Evolutionary conservation across 75 land plant genomes (phyloP).

Genomic region (Cunninghamia lanceolata): DNA sequence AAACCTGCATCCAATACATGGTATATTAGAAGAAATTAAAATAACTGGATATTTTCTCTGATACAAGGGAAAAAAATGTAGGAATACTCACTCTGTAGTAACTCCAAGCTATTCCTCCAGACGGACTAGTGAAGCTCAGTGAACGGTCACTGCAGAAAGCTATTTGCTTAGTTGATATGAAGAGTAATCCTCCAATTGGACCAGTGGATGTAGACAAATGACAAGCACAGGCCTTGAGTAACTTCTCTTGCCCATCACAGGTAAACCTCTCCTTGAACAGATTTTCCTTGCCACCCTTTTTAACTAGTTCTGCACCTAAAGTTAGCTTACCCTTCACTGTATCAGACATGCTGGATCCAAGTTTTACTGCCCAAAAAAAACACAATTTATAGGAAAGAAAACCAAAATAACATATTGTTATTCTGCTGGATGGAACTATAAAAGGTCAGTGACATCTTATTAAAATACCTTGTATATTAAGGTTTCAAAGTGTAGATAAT

Average conservation of each 20-base stretch:
- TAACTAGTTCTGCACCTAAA: slow-evolving; percentile 42
- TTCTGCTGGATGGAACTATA: not conserved
- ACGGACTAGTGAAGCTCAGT: slow-evolving; percentile 24
- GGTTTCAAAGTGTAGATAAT: too few species aligned
- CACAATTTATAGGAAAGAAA: not conserved
- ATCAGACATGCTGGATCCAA: slow-evolving; percentile 42
- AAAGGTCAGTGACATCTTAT: not conserved
- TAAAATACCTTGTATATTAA: too few species aligned
- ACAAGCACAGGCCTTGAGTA: slow-evolving; percentile 55
- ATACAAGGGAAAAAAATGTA: not conserved
- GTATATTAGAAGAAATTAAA: not conserved
- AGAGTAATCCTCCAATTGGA: slow-evolving; percentile 61
- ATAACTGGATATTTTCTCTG: not conserved
- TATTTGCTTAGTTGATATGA: slow-evolving; percentile 49
- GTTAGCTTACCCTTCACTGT: slow-evolving; percentile 61
- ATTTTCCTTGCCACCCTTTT: slow-evolving; percentile 45
- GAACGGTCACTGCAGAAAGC: slow-evolving; percentile 63
- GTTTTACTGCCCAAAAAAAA: slow-evolving; percentile 16
- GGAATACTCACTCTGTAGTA: slow-evolving; percentile 46
- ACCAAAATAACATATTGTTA: slow-evolving; percentile 16
- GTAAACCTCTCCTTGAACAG: slow-evolving; percentile 41
- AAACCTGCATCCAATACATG: not conserved
- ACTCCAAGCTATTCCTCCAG: slow-evolving; percentile 18
- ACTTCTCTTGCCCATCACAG: slow-evolving; percentile 29
- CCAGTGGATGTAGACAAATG: slow-evolving; percentile 60